Evolutionary conservation across 352 stramenopile genomes (phyloP).

Genomic region (Phytopythium aichiense): DNA sequence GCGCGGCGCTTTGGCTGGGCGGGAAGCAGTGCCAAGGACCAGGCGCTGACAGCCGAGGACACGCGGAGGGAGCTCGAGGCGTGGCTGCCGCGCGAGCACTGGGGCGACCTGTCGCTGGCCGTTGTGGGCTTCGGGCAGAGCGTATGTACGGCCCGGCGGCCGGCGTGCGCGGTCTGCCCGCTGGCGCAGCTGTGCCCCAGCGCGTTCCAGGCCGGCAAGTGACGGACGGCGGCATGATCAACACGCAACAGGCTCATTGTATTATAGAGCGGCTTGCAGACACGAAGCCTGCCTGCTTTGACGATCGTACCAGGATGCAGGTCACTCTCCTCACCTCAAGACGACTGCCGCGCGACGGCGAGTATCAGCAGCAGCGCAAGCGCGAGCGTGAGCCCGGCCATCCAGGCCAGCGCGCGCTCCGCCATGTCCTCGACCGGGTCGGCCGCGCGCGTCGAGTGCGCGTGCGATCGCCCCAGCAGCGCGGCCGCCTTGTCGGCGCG

Average conservation of each 20-base stretch:
- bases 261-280: not conserved
- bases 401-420: constrained; percentile 29
- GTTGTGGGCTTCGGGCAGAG: constrained; percentile 77
- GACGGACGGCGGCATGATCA: not conserved
- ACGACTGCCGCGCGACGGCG: constrained; percentile 23
- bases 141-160: constrained; percentile 48
- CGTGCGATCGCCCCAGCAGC: constrained; percentile 2
- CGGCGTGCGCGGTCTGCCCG: constrained; percentile 53
- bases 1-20: constrained; percentile 60
- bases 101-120: constrained; percentile 50
- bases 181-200: constrained; percentile 52
- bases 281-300: not conserved
- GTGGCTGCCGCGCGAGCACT: constrained; percentile 59
- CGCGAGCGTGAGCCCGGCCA: constrained; percentile 27
- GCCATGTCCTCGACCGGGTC: constrained; percentile 26
- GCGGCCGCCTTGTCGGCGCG: constrained; percentile 18
- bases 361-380: constrained; percentile 30
- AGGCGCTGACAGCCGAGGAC: constrained; percentile 29
- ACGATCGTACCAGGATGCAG: no score
- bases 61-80: constrained; percentile 51
- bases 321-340: constrained; percentile 6
- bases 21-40: not conserved
- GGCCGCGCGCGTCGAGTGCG: constrained; percentile 13
- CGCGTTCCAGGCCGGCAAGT: constrained; percentile 22
- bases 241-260: not conserved